Evolutionary conservation across 805 yeast species (phyloP), one percentile per base, ranked within the genome.

Genomic region (Spathaspora hagerdaliae): DNA sequence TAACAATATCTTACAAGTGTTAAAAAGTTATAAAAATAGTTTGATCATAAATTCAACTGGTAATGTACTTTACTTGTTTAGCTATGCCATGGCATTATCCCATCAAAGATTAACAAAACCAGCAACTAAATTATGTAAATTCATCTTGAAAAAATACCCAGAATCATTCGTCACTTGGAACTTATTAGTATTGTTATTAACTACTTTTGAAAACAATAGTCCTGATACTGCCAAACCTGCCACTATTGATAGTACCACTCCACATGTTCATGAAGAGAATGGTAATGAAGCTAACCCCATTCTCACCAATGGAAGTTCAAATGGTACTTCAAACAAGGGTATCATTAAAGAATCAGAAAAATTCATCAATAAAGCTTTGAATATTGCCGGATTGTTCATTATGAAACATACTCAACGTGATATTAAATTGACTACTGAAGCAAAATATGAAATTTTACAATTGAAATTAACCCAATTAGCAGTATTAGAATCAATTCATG

Each of bases 381-480:
- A 74, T 44, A 77, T 52, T 43, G 79, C 69, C 33, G 69, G 60
- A 6, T 54, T 67, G 10, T 67, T 51, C 45, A 57, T 68, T 14
- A 45, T 50, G 37, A 63, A 62, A 46, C 57, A 61, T 48, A 54
- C 55, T n/a, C 59, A 62, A 36, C 50, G 49, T 15, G 61, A 56
- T 32, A 48, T 54, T 8, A 52, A 56, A 15, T 49, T 69, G 27
- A 55, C 67, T 4, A 41, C 54, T 7, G 61, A 58, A 31, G 57
- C 62, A 37, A 69, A 76, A 55, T 67, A 76, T 65, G 81, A 75
- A 46, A 74, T 82, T 45, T 58, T 83, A 43, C 87, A 87, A 58
- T 71, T 89, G 59, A 86, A 86, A 54, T 72, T 86, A 63, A 84
- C 96, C 0, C 87, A 85, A 54, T 65, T 89, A 33, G 81, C 87